These are phyloP conservation scores for Microglena sp. DNA, from an alignment of 139 green algal species.

Conservation along the genomic window DNA sequence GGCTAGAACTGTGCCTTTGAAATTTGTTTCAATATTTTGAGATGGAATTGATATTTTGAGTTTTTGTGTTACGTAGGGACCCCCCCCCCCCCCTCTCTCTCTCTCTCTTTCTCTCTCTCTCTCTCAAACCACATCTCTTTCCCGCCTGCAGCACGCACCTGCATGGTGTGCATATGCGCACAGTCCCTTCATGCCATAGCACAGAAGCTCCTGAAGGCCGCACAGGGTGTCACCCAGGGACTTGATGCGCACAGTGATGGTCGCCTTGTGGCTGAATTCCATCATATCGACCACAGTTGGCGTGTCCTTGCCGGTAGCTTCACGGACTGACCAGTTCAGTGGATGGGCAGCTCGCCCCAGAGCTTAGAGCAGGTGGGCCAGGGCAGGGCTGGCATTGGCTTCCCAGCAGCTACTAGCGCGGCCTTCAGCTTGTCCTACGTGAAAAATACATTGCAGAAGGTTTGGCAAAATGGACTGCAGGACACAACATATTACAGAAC, in stretches of 20 bases:
- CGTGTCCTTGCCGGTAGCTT: background rate
- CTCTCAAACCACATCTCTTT: background rate
- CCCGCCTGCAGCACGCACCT: background rate
- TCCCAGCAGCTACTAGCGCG: background rate
- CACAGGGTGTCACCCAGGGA: constrained; percentile 39
- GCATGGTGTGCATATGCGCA: constrained; percentile 46
- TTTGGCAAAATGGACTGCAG: too few species aligned
- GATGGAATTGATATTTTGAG: too few species aligned
- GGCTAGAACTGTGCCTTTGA: too few species aligned
- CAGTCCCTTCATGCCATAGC: constrained; percentile 48
- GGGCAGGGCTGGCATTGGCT: background rate
- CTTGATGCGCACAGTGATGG: constrained; percentile 18
- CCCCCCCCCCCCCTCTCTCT: too few species aligned
- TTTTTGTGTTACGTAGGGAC: too few species aligned
- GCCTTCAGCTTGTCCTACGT: too few species aligned
- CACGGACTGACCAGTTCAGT: background rate
- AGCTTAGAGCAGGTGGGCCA: background rate
- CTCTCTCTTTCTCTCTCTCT: background rate
- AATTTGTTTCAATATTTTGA: too few species aligned
- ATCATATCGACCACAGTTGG: background rate
- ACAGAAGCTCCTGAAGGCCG: constrained; percentile 55
- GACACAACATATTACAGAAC: too few species aligned
- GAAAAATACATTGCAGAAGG: too few species aligned
- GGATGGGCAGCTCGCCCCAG: constrained; percentile 7
- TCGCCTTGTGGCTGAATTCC: background rate